Evolutionary conservation across 345 rosid species (phyloP), one percentile per base, ranked within the genome.

Genomic region (Microcos paniculata): DNA sequence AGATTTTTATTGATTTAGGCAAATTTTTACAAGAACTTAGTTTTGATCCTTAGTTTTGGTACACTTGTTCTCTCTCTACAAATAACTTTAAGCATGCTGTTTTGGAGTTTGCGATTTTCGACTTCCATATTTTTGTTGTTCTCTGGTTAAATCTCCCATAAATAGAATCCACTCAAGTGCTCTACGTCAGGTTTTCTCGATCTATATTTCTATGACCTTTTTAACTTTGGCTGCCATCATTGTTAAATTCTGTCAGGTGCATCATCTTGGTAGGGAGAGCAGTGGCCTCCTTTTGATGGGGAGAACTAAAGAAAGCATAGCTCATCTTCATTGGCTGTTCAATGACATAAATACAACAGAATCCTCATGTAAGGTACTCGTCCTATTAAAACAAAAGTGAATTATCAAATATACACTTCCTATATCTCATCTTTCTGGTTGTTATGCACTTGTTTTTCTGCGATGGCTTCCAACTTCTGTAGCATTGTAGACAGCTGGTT

Each of bases 221-320:
- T 40, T 19, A 10, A 42, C 35, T 69, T 68, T 7, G 40, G 14
- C 16, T 75, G 74, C 59, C 81, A 64, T 59, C 49, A 52, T 69
- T 18, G 2, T 18, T 55, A 77, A 76, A 35, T 31, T 56, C 70
- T 76, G 52, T 78, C 80, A 94, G 98, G 98, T 92, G 76, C 98
- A 92, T 74, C 97, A 97, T 59, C 95, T 92, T 58, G 98, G 92
- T 73, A 86, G 93, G 83, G 98, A 94, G 83, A 89, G 88, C 77
- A 94, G 98, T 46, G 98, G 98, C 62, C 89, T 94, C 70, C 83
- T 91, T 73, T 79, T 94, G 65, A 80, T 91, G 94, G 98, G 95
- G 40, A 85, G 98, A 80, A 87, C 91, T 43, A 87, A 84, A 85
- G 94, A 92, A 83, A 94, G 94, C 71, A 78, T 85, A 13, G 78